Evolutionary conservation across 2,329 filamentous ascomycete species (phyloP).

Genomic region (Boeremia exigua): DNA sequence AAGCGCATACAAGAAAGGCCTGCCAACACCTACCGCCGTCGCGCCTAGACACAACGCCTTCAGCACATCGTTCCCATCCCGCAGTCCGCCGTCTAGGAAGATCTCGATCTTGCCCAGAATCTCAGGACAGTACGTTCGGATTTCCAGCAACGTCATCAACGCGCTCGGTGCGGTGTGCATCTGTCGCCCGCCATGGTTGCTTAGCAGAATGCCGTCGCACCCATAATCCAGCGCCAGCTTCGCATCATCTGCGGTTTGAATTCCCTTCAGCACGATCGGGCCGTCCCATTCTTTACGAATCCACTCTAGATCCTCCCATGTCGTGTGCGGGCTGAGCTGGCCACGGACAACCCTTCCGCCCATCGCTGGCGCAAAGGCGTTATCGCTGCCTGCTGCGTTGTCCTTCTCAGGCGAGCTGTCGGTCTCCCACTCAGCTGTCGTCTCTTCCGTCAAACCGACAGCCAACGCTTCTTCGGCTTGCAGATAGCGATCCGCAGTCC

Average conservation of each 20-base stretch:
- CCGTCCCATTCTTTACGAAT: conserved; percentile 48
- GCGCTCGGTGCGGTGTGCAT: conserved; percentile 52
- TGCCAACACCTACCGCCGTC: conserved; percentile 47
- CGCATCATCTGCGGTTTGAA: conserved; percentile 54
- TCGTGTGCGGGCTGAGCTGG: conserved; percentile 54
- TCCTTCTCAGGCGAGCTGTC: conserved; percentile 10
- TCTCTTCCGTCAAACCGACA: conserved; percentile 59
- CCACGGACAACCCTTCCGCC: conserved; percentile 51
- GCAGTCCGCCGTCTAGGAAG: conserved; percentile 47
- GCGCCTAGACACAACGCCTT: conserved; percentile 50
- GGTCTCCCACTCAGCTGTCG: conserved; percentile 58
- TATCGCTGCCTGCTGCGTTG: conserved; percentile 55
- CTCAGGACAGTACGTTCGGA: conserved; percentile 46
- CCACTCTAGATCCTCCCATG: conserved; percentile 57
- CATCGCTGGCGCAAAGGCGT: conserved; percentile 64
- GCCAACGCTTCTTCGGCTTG: conserved; percentile 57
- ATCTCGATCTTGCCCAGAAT: conserved; percentile 46
- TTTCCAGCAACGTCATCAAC: conserved; percentile 47
- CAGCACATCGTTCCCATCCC: conserved; percentile 48
- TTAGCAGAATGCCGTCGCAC: conserved; percentile 56
- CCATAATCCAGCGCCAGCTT: conserved; percentile 53
- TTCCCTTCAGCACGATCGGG: conserved; percentile 55
- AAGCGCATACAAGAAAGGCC: conserved; percentile 49
- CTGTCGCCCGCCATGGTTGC: conserved; percentile 62
- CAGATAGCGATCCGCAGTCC: conserved; percentile 42